Evolutionary conservation across 1,284 basidiomycete genomes (phyloP).

Genomic region (Phenoliferia sp.): DNA sequence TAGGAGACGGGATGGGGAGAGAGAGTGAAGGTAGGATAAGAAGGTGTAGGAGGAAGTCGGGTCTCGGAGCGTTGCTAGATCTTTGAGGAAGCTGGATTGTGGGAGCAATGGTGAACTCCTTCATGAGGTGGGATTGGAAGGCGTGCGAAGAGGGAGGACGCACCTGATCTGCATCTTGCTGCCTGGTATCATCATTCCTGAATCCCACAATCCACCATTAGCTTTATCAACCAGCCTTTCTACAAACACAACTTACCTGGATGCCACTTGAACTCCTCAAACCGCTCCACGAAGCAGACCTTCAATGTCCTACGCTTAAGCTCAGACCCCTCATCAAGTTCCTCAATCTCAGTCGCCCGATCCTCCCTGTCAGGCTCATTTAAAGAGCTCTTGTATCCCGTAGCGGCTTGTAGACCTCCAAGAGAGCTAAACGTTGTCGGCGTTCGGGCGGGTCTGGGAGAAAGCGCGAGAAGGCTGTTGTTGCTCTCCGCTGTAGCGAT

Average conservation of each 20-base stretch:
- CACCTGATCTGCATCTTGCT: conserved; percentile 54
- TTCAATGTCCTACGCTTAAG: conserved; percentile 29
- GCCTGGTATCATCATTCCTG: conserved; percentile 49
- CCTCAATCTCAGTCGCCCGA: not conserved
- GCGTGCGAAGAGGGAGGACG: not conserved
- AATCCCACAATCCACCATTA: too few species aligned
- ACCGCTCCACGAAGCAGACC: conserved; percentile 53
- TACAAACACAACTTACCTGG: too few species aligned
- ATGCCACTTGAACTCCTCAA: conserved; percentile 47
- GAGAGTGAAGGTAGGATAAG: conserved; percentile 53
- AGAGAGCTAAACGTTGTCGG: conserved; percentile 10
- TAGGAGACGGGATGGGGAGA: conserved; percentile 48
- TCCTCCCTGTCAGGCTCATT: not conserved
- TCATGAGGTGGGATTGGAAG: not conserved
- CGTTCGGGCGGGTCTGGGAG: not conserved
- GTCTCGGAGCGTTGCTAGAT: conserved; percentile 56
- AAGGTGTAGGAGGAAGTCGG: conserved; percentile 57
- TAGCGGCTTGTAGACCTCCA: conserved; percentile 26
- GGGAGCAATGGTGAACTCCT: not conserved
- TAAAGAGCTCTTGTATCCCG: too few species aligned
- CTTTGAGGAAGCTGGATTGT: conserved; percentile 52
- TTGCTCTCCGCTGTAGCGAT: conserved; percentile 51
- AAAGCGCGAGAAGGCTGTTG: too few species aligned
- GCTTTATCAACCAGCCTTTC: too few species aligned
- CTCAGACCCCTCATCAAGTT: not conserved